phyloP scores from a whole-genome alignment of 805 yeast species.

The Candida nonsorbophila region DNA sequence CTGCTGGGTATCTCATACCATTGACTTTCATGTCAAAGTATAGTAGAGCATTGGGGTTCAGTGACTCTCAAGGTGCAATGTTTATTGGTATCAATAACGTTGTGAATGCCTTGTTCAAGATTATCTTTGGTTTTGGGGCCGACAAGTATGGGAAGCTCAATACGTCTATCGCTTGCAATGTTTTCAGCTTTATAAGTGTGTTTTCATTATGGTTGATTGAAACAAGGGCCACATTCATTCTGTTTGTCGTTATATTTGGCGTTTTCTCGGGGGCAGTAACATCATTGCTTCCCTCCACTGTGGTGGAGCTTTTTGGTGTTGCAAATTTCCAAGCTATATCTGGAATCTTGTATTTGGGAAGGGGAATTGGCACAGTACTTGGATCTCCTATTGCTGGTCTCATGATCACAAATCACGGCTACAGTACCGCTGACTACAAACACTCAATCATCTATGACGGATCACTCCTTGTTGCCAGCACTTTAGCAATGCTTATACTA shows the following conservation, averaged over 20 bases:
- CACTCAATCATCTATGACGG: conserved; percentile 24
- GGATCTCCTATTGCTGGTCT: conserved; percentile 33
- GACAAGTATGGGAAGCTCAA: conserved; percentile 15
- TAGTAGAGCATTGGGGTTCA: conserved; percentile 22
- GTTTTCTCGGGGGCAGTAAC: conserved; percentile 30
- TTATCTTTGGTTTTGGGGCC: conserved; percentile 12
- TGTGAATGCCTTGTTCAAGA: conserved; percentile 19
- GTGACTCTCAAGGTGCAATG: conserved; percentile 21
- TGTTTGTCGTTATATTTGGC: conserved; percentile 29
- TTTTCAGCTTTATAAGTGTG: conserved; percentile 10
- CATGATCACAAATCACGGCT: conserved; percentile 12
- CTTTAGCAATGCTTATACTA: neutral
- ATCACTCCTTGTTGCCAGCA: conserved; percentile 11
- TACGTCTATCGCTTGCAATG: conserved; percentile 12
- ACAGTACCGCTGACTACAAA: conserved; percentile 13
- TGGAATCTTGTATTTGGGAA: conserved; percentile 25
- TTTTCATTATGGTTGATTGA: conserved; percentile 16
- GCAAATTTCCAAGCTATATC: conserved; percentile 25
- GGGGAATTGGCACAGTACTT: conserved; percentile 27
- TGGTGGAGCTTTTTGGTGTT: conserved; percentile 27
- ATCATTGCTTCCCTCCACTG: conserved; percentile 24
- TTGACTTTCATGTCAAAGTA: conserved; percentile 29
- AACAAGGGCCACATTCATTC: conserved; percentile 16
- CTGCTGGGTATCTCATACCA: conserved; percentile 30
- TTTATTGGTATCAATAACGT: conserved; percentile 30